Conservation (phyloP, 306 rosid species). For the Argentina anserina region DNA sequence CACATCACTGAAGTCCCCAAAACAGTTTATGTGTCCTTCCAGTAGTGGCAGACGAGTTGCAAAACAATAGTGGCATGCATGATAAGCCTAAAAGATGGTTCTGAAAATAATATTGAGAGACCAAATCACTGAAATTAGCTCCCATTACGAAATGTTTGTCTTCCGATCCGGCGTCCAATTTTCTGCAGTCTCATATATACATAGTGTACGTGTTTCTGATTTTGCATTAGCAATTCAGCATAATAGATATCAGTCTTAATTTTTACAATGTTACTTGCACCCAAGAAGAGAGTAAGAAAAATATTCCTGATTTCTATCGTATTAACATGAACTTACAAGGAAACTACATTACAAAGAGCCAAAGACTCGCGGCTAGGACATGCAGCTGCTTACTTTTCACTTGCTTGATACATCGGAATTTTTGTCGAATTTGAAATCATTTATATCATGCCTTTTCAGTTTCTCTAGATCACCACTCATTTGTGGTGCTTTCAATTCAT, state of each 20-base stretch:
- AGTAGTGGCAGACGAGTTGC: slow-evolving; percentile 19
- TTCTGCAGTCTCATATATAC: background rate
- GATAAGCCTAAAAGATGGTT: background rate
- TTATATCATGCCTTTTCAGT: too few relatives aligned
- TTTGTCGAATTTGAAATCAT: too few relatives aligned
- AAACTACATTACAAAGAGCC: too few relatives aligned
- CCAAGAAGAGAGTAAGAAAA: background rate
- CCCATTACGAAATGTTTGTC: background rate
- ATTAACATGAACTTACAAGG: background rate
- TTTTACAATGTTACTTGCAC: background rate
- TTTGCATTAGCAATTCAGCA: background rate
- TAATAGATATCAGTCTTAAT: background rate
- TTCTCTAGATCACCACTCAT: too few relatives aligned
- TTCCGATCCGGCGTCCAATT: background rate
- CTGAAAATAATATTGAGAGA: background rate
- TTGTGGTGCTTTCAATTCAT: too few relatives aligned
- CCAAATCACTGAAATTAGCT: background rate
- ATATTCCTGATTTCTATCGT: slow-evolving; percentile 2
- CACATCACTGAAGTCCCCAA: background rate
- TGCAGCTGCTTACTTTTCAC: too few relatives aligned
- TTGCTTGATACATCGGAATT: too few relatives aligned
- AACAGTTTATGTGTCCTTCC: background rate
- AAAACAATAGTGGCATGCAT: slow-evolving; percentile 8
- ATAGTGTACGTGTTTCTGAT: background rate
- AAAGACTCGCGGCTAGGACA: too few relatives aligned